Base-by-base conservation (phyloP, 345 rosid species). In the Gynandropsis gynandra region DNA sequence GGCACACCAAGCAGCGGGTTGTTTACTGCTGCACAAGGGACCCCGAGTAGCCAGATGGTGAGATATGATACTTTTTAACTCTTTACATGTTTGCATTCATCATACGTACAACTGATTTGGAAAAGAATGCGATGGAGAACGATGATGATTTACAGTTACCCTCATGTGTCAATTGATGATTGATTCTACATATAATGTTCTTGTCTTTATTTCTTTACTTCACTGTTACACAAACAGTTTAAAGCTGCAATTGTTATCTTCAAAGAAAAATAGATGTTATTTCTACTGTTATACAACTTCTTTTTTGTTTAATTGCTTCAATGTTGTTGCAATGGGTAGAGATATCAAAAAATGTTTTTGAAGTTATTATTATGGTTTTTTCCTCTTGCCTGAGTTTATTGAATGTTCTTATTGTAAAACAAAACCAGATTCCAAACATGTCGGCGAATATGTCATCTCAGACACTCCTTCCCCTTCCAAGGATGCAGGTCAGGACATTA, bases 1-100 rank as follows among this genome's bases (percentile, higher is more conserved):
- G 53, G 87, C 59, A 68, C 82, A 62, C 87, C 87, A 31, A 92
- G 79, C 69, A 77, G 50, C 63, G 82, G 95, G 48, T 57, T 87
- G 70, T 87, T 77, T 62, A 92, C 74, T 76, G 82, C 96, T 68
- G 95, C 93, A 39, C 96, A 92, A 72, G 85, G 82, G 42, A 62
- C 89, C 63, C 72, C 79, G 50, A 92, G 73, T 72, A 70, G 76
- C 54, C 96, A 82, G 64, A 82, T 92, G 96, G 96, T 90, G 18
- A 64, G 73, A 61, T 62, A 43, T 59, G 7, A 41, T 53, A 54
- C 58, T 29, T 50, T 4, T 21, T 38, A n/a, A 52, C 39, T 10
- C 33, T 61, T 51, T 33, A 12, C 54, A 16, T 39, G 13, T 40
- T 31, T 42, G 42, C 12, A 10, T 24, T 7, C 11, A 6, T 9